Evolutionary conservation across 1,139 yeast species (phyloP).

Genomic region (Arxiozyma heterogenica): DNA sequence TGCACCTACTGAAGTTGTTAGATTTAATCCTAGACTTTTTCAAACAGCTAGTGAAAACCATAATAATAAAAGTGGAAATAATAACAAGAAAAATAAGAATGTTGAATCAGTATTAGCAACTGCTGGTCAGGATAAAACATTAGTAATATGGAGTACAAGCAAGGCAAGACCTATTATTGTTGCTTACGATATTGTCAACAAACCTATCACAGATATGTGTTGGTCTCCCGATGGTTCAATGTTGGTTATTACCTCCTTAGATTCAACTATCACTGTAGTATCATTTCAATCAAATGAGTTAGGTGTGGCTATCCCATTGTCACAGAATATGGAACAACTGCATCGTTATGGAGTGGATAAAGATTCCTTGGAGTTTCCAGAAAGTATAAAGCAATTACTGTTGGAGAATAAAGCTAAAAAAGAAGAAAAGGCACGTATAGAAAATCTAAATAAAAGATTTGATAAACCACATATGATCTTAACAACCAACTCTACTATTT

Average conservation of each 20-base stretch:
- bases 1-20: constrained; percentile 90
- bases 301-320: constrained; percentile 60
- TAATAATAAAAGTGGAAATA: constrained; percentile 8
- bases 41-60: constrained; percentile 17
- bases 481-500: not conserved
- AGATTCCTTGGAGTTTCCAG: constrained; percentile 77
- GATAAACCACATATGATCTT: constrained; percentile 1
- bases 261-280: constrained; percentile 72
- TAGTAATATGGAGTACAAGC: constrained; percentile 64
- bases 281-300: constrained; percentile 62
- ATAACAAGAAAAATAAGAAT: constrained; percentile 6
- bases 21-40: constrained; percentile 72
- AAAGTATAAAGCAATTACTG: constrained; percentile 66
- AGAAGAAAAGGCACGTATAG: constrained; percentile 13
- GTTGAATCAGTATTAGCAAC: constrained; percentile 54
- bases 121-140: constrained; percentile 68
- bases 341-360: constrained; percentile 83
- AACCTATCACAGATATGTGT: constrained; percentile 62
- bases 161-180: constrained; percentile 54
- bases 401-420: constrained; percentile 56
- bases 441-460: constrained; percentile 7
- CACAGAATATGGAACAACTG: constrained; percentile 58
- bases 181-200: constrained; percentile 51
- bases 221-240: constrained; percentile 75
- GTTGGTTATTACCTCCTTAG: constrained; percentile 69